Conservation (phyloP, 1,139 yeast species). For the Scheffersomyces quercinus region DNA sequence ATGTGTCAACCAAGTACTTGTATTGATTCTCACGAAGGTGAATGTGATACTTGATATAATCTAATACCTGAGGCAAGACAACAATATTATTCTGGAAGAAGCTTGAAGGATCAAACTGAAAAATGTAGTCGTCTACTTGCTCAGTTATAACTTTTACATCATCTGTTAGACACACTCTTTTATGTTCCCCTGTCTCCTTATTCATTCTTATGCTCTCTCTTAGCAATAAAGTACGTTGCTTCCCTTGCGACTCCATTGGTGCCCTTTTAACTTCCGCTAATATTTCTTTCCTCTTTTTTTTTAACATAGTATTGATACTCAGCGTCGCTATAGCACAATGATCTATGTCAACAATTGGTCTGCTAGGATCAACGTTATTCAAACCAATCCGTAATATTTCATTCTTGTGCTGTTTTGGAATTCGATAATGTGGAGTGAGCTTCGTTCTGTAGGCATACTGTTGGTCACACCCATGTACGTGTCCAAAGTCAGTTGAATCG, state of each 20-base stretch:
- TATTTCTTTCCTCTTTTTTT: slow-evolving; percentile 4
- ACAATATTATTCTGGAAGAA: slow-evolving; percentile 39
- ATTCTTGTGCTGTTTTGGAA: slow-evolving; percentile 11
- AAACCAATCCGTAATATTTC: slow-evolving; percentile 29
- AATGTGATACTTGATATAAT: slow-evolving; percentile 30
- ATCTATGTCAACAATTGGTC: slow-evolving; percentile 28
- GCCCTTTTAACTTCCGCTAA: slow-evolving; percentile 11
- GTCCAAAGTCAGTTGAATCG: slow-evolving; percentile 10
- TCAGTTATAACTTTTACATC: slow-evolving; percentile 29
- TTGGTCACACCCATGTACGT: slow-evolving; percentile 28
- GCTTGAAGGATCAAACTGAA: slow-evolving; percentile 34
- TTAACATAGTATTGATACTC: slow-evolving; percentile 23
- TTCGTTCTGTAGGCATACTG: slow-evolving; percentile 40
- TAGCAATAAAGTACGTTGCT: slow-evolving; percentile 22
- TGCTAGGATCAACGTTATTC: slow-evolving; percentile 24
- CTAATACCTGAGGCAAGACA: slow-evolving; percentile 37
- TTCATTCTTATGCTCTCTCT: slow-evolving; percentile 38
- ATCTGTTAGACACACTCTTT: slow-evolving; percentile 26
- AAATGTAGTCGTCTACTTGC: slow-evolving; percentile 29
- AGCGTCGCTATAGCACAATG: slow-evolving; percentile 34
- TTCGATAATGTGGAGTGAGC: slow-evolving; percentile 35
- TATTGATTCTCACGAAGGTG: slow-evolving; percentile 3
- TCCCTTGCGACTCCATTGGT: slow-evolving; percentile 6
- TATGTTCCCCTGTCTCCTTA: slow-evolving; percentile 32
- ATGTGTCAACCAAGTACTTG: slow-evolving; percentile 41